Percentiles rank a stretch among this genome's conserved stretches.
These are phyloP conservation scores for Talaromyces rugulosus DNA, from an alignment of 2,329 filamentous ascomycete species.

Conservation along the genomic window DNA sequence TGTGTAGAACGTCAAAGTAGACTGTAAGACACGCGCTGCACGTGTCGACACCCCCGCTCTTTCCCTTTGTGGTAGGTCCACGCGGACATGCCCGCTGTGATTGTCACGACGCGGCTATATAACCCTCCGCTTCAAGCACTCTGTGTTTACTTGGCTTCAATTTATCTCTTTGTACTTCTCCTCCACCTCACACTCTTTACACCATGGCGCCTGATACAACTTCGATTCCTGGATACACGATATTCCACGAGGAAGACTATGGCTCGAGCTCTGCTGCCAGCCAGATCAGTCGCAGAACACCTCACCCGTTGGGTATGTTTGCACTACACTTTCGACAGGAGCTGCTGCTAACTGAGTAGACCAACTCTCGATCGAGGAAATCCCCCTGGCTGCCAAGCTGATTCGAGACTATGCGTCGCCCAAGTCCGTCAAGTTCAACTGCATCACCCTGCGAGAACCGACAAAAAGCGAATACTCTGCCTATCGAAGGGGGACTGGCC, in stretches of 20 bases:
- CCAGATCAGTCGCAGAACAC: constrained; percentile 6
- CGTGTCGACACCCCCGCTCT: background rate
- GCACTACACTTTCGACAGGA: background rate
- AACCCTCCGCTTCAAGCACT: background rate
- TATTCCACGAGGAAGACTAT: constrained; percentile 15
- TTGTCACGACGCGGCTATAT: background rate
- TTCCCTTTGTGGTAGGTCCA: constrained; percentile 12
- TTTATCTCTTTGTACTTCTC: background rate
- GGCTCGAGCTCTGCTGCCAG: constrained; percentile 10
- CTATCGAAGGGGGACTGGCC: constrained; percentile 27
- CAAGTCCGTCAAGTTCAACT: constrained; percentile 32
- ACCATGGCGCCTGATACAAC: constrained; percentile 17
- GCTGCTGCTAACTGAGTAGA: constrained; percentile 10
- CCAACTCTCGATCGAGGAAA: constrained; percentile 26
- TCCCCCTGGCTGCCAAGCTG: constrained; percentile 23
- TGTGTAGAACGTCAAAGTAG: background rate
- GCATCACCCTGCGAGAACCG: constrained; percentile 53
- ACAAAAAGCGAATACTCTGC: constrained; percentile 32
- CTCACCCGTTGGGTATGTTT: constrained; percentile 15
- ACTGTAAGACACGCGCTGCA: background rate
- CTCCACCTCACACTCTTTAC: background rate
- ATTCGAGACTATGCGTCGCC: constrained; percentile 26
- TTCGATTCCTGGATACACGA: constrained; percentile 17
- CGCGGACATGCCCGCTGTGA: background rate
- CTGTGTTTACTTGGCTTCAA: background rate